These are phyloP conservation scores for Botrytis byssoidea DNA, from an alignment of 2,329 filamentous ascomycete species.

Conservation along the genomic window DNA sequence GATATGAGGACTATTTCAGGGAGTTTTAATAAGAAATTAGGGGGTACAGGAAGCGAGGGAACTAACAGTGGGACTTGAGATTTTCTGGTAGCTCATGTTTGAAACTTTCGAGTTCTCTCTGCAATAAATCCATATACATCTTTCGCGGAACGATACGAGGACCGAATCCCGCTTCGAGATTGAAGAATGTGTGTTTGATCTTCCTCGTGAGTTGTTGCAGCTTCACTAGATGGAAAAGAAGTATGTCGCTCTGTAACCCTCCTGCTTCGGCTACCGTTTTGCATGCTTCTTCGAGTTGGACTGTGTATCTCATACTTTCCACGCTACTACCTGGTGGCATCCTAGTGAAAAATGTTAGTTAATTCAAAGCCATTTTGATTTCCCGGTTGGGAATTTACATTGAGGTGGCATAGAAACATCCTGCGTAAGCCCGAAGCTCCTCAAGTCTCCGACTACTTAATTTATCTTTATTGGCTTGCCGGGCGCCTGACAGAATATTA, in stretches of 20 bases:
- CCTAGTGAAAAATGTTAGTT: background rate
- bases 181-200: constrained; percentile 20
- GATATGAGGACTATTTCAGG: background rate
- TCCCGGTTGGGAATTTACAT: constrained; percentile 6
- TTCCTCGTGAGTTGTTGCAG: constrained; percentile 28
- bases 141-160: background rate
- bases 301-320: background rate
- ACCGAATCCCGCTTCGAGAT: constrained; percentile 2
- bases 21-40: background rate
- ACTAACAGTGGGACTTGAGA: background rate
- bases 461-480: constrained; percentile 24
- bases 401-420: constrained; percentile 22
- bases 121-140: background rate
- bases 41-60: background rate
- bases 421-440: constrained; percentile 30
- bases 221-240: constrained; percentile 32
- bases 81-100: background rate
- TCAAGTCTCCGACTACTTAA: constrained; percentile 20
- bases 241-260: constrained; percentile 31
- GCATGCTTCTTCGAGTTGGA: constrained; percentile 15
- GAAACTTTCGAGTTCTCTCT: background rate
- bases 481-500: constrained; percentile 21
- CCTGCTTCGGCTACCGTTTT: constrained; percentile 18
- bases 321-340: constrained; percentile 3
- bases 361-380: background rate